Evolutionary conservation across 1,139 yeast genomes (phyloP).

Genomic region (Yamadazyma blattariae): DNA sequence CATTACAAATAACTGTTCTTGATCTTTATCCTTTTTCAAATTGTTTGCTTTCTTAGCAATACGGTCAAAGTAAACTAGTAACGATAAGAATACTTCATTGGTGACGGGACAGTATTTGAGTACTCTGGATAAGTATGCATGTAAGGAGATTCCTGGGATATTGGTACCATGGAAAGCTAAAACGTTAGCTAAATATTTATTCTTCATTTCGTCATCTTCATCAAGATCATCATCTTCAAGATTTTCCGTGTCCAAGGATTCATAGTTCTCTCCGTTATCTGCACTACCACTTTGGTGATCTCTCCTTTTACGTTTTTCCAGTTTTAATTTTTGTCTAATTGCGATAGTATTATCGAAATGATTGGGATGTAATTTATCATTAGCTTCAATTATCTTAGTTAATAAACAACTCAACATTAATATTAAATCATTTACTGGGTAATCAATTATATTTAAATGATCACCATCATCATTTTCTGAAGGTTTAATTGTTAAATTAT

Average conservation of each 20-base stretch:
- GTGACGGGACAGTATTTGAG: slow-evolving; percentile 97
- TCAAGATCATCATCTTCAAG: slow-evolving; percentile 32
- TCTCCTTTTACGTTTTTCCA: slow-evolving; percentile 22
- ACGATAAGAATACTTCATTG: slow-evolving; percentile 87
- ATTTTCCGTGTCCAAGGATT: slow-evolving; percentile 7
- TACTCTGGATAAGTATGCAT: slow-evolving; percentile 85
- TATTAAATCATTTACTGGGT: slow-evolving; percentile 77
- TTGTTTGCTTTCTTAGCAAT: slow-evolving; percentile 85
- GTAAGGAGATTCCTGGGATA: slow-evolving; percentile 88
- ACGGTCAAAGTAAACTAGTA: slow-evolving; percentile 90
- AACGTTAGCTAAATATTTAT: slow-evolving; percentile 67
- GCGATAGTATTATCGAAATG: slow-evolving; percentile 56
- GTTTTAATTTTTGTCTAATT: slow-evolving; percentile 42
- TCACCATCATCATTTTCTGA: slow-evolving; percentile 29
- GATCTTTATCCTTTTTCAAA: slow-evolving; percentile 25
- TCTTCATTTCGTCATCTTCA: slow-evolving; percentile 46
- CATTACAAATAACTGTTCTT: slow-evolving; percentile 78
- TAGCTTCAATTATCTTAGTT: slow-evolving; percentile 87
- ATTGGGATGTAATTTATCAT: slow-evolving; percentile 78
- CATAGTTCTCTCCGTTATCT: slow-evolving; percentile 10
- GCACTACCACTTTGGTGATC: not conserved
- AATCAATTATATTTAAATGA: slow-evolving; percentile 77
- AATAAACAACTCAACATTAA: slow-evolving; percentile 82
- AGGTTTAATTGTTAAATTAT: slow-evolving; percentile 28
- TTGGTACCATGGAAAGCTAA: slow-evolving; percentile 94